Evolutionary conservation across 2,329 filamentous ascomycete genomes (phyloP), one percentile per base, ranked within the genome.

Genomic region (Beauveria caledonica): DNA sequence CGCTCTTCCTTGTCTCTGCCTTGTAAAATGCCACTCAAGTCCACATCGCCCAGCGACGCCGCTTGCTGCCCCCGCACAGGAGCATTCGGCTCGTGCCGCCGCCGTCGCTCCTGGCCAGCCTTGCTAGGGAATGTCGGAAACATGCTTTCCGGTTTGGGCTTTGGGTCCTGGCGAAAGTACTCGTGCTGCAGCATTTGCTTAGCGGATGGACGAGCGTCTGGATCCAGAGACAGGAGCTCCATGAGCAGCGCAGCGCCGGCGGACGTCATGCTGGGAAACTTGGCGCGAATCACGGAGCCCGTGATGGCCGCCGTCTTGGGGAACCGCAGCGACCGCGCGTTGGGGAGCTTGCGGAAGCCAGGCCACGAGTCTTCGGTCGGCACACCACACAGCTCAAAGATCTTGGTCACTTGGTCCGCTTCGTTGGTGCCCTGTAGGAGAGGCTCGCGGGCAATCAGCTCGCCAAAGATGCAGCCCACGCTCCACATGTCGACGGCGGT

Each of bases 101-200:
- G 79, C 66, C 92, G 79, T 69, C 86, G 88, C 78, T 99, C 94
- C 78, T 94, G 89, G 1, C 92, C 91, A 0, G 94, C 94, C 73
- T 96, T 97, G 67, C 89, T 94, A 0, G 94, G 94, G 71, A 97
- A 99, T 0, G 94, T 97, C 2, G 94, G 94, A 70, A 99, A 97
- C 86, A 99, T 88, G 67, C 88, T 88, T 70, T 90, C 88, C 8
- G 88, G 86, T 76, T 97, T 97, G 1, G 92, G 90, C 63, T 89
- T 89, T 1, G 94, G 94, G 66, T 95, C 88, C 75, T 97, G 92
- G 19, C 73, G 79, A 73, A 99, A 99, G 73, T 96, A 99, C 40
- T 85, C 79, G 72, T 97, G 90, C 52, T 80, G 77, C 40, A 97
- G 80, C 71, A 95, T 86, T 62, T 92, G 83, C 54, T 78, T 78